phyloP scores from a whole-genome alignment of 305 asterid genomes.

The Rubia balearica region DNA sequence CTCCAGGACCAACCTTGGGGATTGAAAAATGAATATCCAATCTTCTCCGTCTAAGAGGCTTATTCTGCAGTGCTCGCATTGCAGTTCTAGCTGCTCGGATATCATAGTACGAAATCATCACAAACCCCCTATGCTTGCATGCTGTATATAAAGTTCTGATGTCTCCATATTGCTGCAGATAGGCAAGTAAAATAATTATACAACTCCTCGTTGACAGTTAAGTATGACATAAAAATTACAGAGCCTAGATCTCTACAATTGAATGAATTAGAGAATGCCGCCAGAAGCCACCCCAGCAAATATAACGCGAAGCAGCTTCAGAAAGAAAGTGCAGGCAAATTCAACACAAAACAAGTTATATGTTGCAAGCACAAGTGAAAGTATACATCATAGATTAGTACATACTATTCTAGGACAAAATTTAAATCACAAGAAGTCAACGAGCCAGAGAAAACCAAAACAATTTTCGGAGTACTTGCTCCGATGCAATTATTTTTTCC shows the following conservation, averaged over 20 bases:
- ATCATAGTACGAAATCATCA: constrained; percentile 98
- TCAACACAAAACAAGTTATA: not conserved
- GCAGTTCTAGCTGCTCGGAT: constrained; percentile 95
- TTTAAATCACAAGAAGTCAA: not conserved
- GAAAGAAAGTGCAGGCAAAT: not conserved
- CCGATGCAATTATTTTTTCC: not conserved
- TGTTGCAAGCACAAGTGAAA: not conserved
- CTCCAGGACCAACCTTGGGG: constrained; percentile 58
- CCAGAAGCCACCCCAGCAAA: not conserved
- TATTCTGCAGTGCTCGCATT: constrained; percentile 79
- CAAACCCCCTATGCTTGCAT: constrained; percentile 96
- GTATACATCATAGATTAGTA: not conserved
- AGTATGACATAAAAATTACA: not conserved
- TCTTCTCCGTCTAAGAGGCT: constrained; percentile 82
- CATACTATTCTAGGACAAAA: not conserved
- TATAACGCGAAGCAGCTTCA: not conserved
- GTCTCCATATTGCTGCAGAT: constrained; percentile 83
- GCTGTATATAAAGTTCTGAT: constrained; percentile 89
- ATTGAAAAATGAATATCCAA: constrained; percentile 94
- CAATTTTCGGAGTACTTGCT: too few species aligned
- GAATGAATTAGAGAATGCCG: not conserved
- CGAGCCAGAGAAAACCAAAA: not conserved
- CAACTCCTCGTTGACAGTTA: not conserved
- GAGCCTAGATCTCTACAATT: not conserved
- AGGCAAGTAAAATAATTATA: constrained; percentile 11